phyloP scores from a whole-genome alignment of 2,329 filamentous ascomycete species.

The Trichoderma oligosporum region DNA sequence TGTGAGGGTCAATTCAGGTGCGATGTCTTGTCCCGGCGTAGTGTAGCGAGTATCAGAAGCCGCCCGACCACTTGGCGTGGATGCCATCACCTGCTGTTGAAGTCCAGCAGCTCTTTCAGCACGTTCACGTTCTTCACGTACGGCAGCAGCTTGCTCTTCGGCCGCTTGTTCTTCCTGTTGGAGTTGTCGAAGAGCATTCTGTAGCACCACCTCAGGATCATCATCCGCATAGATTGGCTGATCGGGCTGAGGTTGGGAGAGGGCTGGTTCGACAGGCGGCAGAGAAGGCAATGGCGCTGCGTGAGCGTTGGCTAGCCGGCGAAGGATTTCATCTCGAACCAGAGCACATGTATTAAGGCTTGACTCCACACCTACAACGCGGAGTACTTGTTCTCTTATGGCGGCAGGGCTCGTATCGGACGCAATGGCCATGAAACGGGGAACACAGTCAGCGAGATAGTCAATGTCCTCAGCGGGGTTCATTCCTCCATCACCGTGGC shows the following conservation, averaged over 20 bases:
- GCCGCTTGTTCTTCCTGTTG: conserved; percentile 58
- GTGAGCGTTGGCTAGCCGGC: conserved; percentile 31
- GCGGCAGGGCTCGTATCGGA: conserved; percentile 57
- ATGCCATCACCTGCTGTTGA: conserved; percentile 32
- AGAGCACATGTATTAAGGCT: conserved; percentile 52
- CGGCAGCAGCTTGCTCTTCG: conserved; percentile 54
- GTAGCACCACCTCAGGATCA: conserved; percentile 55
- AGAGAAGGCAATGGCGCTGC: conserved; percentile 25
- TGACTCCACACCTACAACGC: conserved; percentile 53
- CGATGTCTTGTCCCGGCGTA: conserved; percentile 35
- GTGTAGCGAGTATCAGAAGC: conserved; percentile 34
- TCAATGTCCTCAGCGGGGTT: conserved; percentile 54
- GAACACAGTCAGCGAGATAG: conserved; percentile 58
- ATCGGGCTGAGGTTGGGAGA: conserved; percentile 32
- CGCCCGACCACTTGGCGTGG: conserved; percentile 30
- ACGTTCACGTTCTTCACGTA: conserved; percentile 50
- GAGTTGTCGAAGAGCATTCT: conserved; percentile 56
- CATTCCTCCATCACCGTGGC: conserved; percentile 44
- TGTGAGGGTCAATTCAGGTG: conserved; percentile 48
- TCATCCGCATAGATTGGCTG: conserved; percentile 47
- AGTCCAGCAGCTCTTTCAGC: conserved; percentile 39
- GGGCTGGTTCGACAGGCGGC: conserved; percentile 27
- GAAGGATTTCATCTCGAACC: conserved; percentile 56
- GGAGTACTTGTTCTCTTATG: conserved; percentile 55
- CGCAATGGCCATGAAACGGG: conserved; percentile 55